Evolutionary conservation across 805 yeast genomes (phyloP).

Genomic region (Kazachstania psychrophila): DNA sequence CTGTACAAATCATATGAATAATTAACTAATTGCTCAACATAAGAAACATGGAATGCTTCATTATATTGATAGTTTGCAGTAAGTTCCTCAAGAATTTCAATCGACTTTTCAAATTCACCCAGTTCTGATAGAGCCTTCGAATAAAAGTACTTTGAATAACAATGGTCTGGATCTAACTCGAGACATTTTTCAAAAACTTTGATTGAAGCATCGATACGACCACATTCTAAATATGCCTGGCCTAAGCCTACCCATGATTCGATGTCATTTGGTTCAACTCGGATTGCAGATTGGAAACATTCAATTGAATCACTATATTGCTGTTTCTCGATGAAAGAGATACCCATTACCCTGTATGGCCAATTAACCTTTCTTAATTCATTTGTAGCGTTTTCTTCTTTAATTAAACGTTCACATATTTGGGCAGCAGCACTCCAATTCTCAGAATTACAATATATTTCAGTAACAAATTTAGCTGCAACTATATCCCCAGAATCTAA

Average conservation of each 20-base stretch:
- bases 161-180: conserved; percentile 41
- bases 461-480: conserved; percentile 67
- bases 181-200: conserved; percentile 70
- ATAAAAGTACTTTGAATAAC: conserved; percentile 58
- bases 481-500: conserved; percentile 63
- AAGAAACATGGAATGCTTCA: conserved; percentile 39
- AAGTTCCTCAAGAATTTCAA: conserved; percentile 38
- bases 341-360: conserved; percentile 87
- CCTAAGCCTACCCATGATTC: conserved; percentile 95
- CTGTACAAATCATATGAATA: conserved; percentile 43
- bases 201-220: conserved; percentile 75
- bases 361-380: conserved; percentile 46
- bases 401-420: conserved; percentile 55
- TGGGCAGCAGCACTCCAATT: conserved; percentile 85
- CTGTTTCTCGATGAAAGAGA: conserved; percentile 59
- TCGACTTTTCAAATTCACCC: conserved; percentile 58
- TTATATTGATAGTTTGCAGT: conserved; percentile 40
- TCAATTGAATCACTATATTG: conserved; percentile 75
- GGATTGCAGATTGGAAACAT: conserved; percentile 77
- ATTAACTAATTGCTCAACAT: conserved; percentile 48
- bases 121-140: conserved; percentile 56
- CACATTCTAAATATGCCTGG: conserved; percentile 83
- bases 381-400: conserved; percentile 51
- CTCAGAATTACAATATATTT: conserved; percentile 50
- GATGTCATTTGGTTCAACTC: conserved; percentile 55